Percentiles rank a stretch among this genome's conserved stretches.
Conservation (phyloP, 305 asterid species). For the Fraxinus baroniana region DNA sequence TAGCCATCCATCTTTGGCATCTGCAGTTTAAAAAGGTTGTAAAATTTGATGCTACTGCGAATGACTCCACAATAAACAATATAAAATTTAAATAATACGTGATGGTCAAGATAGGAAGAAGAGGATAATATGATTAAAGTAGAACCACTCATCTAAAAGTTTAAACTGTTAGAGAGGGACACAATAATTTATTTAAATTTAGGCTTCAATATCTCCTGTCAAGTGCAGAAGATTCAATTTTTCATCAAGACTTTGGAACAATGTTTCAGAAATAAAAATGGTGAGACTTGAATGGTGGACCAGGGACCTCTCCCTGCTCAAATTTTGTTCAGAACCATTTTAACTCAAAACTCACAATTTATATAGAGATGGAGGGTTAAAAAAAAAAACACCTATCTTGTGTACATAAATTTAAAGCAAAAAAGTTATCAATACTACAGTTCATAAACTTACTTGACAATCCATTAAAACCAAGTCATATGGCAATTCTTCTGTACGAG, state of each 20-base stretch:
- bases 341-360: neutral
- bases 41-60: neutral
- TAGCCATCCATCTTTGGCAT: slow-evolving; percentile 99
- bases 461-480: slow-evolving; percentile 91
- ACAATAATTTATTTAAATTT: neutral
- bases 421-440: neutral
- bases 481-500: slow-evolving; percentile 27
- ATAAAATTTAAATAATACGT: neutral
- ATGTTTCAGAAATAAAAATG: neutral
- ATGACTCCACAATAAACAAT: neutral
- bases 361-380: neutral
- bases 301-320: neutral
- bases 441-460: slow-evolving; percentile 69
- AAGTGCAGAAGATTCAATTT: neutral
- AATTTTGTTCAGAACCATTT: neutral
- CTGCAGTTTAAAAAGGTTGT: slow-evolving; percentile 31
- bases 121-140: neutral
- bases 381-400: neutral
- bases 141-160: neutral
- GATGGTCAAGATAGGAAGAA: slow-evolving; percentile 1
- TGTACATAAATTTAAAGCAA: neutral
- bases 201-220: neutral
- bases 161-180: neutral
- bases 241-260: neutral
- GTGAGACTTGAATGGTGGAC: neutral